Conservation (phyloP, 2,329 filamentous ascomycete species). For the Chaetomiaceae sp. region DNA sequence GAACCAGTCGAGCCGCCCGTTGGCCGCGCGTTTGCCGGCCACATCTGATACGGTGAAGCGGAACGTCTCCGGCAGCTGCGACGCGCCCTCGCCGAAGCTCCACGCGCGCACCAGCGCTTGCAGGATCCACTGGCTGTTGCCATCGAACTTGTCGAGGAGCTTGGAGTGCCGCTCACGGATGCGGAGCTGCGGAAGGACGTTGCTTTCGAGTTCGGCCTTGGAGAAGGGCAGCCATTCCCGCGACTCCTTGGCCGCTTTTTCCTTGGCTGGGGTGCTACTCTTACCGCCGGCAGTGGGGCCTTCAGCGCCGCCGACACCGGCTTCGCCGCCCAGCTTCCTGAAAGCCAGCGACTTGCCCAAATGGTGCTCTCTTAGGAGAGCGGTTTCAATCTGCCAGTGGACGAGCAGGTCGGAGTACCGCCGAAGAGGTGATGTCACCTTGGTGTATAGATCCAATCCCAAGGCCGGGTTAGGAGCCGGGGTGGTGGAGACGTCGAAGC, state of each 20-base stretch:
- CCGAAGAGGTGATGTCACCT: constrained; percentile 60
- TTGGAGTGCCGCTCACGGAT: constrained; percentile 48
- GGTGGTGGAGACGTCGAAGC: constrained; percentile 44
- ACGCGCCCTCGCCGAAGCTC: constrained; percentile 41
- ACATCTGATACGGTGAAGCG: constrained; percentile 40
- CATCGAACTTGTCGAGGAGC: constrained; percentile 37
- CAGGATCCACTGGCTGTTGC: constrained; percentile 47
- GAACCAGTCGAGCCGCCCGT: constrained; percentile 47
- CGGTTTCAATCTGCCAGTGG: constrained; percentile 61
- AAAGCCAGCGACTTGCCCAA: constrained; percentile 30
- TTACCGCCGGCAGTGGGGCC: neutral
- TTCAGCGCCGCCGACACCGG: neutral
- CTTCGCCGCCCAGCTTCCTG: neutral
- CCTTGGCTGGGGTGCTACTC: neutral
- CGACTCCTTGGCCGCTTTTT: neutral
- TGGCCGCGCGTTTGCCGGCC: constrained; percentile 26
- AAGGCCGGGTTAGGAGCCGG: constrained; percentile 52
- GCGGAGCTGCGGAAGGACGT: constrained; percentile 44
- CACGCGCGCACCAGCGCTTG: constrained; percentile 57
- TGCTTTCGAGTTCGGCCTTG: constrained; percentile 33
- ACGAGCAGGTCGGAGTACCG: constrained; percentile 57
- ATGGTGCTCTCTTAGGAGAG: constrained; percentile 41
- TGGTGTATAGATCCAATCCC: constrained; percentile 55
- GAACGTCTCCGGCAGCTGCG: constrained; percentile 41
- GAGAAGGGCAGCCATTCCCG: constrained; percentile 41